Evolutionary conservation across 352 stramenopile species (phyloP), one percentile per base, ranked within the genome.

Genomic region (Phytophthora cryptogea): DNA sequence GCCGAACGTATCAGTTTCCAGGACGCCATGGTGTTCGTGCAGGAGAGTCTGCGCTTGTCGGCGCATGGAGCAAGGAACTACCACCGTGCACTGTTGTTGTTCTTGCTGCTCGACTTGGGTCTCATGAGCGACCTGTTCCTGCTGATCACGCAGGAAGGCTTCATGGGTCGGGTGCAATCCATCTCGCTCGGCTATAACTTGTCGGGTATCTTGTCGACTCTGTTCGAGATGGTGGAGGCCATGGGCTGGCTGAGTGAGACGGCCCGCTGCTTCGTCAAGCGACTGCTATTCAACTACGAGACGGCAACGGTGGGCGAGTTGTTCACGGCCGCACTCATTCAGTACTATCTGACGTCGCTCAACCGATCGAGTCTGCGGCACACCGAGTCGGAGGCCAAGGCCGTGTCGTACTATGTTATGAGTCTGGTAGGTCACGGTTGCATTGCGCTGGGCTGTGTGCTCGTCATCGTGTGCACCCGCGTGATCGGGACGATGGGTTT

Each of bases 71-170:
- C 42, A 6, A 59, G 11, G 6, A 71, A 67, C 23, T 44, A 47
- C 11, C 63, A 71, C 8, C 63, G 63, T 7, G 26, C 4, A 11
- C 1, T 52, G 2, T n/a, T 47, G 5, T 17, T 71, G 1, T 35
- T 71, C 8, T 59, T 67, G 8, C 32, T 67, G 9, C 40, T 67
- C 1, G 41, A 63, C 9, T 39, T 67, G 30, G 51, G 57, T 1
- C 51, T 67, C 1, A 71, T 71, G 63, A 36, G 35, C n/a, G 63
- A 71, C 27, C 31, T 71, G 1, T 67, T 71, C 28, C n/a, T 71
- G 36, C 57, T 71, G 7, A 63, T 60, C 17, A 56, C 57, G 7
- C 50, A 67, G 17, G 63, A 62, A 32, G 57, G 63, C 0, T 20
- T 48, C n/a, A 13, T 40, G 8, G 57, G 50, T 4, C 35, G 30